phyloP scores from a whole-genome alignment of 441 rosid species.

The Adansonia madagascariensis region DNA sequence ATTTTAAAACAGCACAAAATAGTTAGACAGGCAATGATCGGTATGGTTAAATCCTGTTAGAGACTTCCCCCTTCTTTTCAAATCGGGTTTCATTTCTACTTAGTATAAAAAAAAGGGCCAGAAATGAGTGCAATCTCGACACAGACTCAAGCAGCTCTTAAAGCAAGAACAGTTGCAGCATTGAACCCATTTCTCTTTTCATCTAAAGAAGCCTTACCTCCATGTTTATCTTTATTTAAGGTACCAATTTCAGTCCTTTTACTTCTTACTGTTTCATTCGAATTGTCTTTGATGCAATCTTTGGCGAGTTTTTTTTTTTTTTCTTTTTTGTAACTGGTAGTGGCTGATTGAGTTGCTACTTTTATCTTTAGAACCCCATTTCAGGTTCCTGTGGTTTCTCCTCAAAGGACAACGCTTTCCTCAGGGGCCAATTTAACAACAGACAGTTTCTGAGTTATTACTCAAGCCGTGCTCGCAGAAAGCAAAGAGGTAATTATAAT shows the following conservation, averaged over 20 bases:
- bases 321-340: not conserved
- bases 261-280: conserved; percentile 3
- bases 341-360: conserved; percentile 5
- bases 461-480: conserved; percentile 33
- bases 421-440: conserved; percentile 46
- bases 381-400: conserved; percentile 48
- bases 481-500: conserved; percentile 41
- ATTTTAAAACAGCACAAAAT: not conserved
- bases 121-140: conserved; percentile 43
- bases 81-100: conserved; percentile 25
- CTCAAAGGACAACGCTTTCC: conserved; percentile 50
- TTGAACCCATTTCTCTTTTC: conserved; percentile 38
- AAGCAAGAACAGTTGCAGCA: conserved; percentile 26
- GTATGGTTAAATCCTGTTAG: not conserved
- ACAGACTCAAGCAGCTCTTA: conserved; percentile 33
- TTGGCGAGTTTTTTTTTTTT: not conserved
- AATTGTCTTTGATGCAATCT: not conserved
- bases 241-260: conserved; percentile 24
- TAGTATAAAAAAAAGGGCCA: not conserved
- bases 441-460: conserved; percentile 28
- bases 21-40: not conserved
- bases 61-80: not conserved
- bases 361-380: conserved; percentile 45
- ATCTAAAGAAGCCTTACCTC: conserved; percentile 29
- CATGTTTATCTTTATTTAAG: conserved; percentile 38